Evolutionary conservation across 2,329 filamentous ascomycete genomes (phyloP).

Genomic region (Mycocentrospora acerina): DNA sequence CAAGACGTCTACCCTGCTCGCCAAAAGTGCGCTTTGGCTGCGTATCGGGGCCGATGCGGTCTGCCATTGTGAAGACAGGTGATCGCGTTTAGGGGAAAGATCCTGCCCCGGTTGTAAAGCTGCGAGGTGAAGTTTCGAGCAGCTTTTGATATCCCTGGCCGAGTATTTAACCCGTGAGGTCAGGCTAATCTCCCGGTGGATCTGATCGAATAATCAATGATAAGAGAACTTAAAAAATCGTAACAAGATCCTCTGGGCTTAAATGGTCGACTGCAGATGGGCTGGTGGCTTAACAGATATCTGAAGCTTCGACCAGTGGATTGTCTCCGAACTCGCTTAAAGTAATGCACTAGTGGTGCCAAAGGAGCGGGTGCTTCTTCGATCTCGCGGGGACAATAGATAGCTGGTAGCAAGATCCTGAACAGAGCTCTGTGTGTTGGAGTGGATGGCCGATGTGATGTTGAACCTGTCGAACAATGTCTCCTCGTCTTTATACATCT

Average conservation of each 20-base stretch:
- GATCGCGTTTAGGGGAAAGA: too few species aligned
- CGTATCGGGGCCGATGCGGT: slow-evolving; percentile 49
- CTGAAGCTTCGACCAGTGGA: slow-evolving; percentile 9
- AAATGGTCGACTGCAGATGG: slow-evolving; percentile 20
- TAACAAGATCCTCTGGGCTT: slow-evolving; percentile 19
- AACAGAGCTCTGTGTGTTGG: too few species aligned
- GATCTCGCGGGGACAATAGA: not conserved
- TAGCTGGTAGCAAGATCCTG: too few species aligned
- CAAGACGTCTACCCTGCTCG: slow-evolving; percentile 44
- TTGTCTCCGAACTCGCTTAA: slow-evolving; percentile 2
- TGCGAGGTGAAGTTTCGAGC: slow-evolving; percentile 6
- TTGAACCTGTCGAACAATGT: too few species aligned
- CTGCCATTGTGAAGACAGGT: slow-evolving; percentile 20
- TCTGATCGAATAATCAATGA: slow-evolving; percentile 16
- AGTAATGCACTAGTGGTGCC: slow-evolving; percentile 5
- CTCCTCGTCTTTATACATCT: too few species aligned
- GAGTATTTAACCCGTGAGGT: not conserved
- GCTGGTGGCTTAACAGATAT: slow-evolving; percentile 13
- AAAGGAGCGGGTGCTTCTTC: too few species aligned
- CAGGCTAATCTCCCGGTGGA: not conserved
- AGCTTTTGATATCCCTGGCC: not conserved
- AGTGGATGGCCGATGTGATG: too few species aligned
- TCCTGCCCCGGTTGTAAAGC: slow-evolving; percentile 1
- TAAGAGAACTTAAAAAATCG: slow-evolving; percentile 13
- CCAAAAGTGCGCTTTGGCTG: slow-evolving; percentile 44